Conservation (phyloP, 2,329 filamentous ascomycete genomes). For the Corniculantispora saksenae region DNA sequence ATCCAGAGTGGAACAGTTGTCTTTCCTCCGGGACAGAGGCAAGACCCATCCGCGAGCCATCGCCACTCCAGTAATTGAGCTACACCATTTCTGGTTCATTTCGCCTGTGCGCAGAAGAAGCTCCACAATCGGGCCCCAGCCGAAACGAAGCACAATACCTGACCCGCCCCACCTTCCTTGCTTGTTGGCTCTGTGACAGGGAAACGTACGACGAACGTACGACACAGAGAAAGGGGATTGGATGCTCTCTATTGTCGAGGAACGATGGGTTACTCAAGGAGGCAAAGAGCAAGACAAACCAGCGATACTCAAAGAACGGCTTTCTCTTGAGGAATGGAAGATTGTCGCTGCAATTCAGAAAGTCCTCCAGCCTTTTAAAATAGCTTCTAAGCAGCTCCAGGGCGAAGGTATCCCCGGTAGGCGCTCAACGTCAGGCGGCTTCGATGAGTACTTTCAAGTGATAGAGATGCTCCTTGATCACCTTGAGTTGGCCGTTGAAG, state of each 20-base stretch:
- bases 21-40: no score
- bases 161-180: no score
- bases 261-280: neutral
- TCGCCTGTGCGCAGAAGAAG: no score
- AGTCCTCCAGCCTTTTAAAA: neutral
- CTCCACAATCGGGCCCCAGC: no score
- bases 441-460: constrained; percentile 5
- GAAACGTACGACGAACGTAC: no score
- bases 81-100: no score
- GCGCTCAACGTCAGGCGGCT: constrained; percentile 2
- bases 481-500: neutral
- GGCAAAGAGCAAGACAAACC: constrained; percentile 1
- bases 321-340: constrained; percentile 3
- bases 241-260: neutral
- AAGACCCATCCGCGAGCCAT: no score
- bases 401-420: neutral
- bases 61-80: no score
- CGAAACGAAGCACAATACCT: no score
- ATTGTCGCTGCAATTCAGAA: neutral
- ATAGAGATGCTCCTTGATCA: constrained; percentile 1
- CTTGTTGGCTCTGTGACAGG: no score
- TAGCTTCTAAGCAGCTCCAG: neutral
- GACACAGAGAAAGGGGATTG: no score
- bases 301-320: constrained; percentile 1
- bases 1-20: no score